Percentiles rank a stretch among this genome's conserved stretches.
phyloP scores from a whole-genome alignment of 2,329 filamentous ascomycete genomes.

The Hypoxylon sp. region DNA sequence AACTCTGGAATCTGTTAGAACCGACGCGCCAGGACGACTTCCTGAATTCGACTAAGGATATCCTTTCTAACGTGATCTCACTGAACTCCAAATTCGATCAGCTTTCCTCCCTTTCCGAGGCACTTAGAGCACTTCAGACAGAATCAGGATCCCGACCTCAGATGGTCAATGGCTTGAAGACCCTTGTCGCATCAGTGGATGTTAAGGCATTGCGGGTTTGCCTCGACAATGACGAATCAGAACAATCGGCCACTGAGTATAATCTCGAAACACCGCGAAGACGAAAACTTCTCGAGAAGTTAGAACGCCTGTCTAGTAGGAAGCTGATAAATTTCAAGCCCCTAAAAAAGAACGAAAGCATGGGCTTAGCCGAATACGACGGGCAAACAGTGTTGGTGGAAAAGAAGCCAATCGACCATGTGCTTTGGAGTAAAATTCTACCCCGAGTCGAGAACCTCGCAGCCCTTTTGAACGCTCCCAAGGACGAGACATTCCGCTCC shows the following conservation, averaged over 20 bases:
- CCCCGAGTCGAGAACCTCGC: constrained; percentile 9
- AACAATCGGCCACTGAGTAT: not conserved
- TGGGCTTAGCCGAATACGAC: constrained; percentile 6
- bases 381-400: not conserved
- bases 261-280: not conserved
- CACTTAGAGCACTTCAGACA: not conserved
- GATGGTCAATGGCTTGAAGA: not conserved
- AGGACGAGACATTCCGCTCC: constrained; percentile 9
- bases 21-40: constrained; percentile 9
- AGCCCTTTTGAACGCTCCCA: constrained; percentile 6
- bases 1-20: constrained; percentile 8
- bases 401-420: not conserved
- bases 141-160: not conserved
- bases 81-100: constrained; percentile 14
- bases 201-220: constrained; percentile 9
- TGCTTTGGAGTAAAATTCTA: constrained; percentile 9
- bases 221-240: constrained; percentile 9
- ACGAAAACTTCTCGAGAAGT: constrained; percentile 4
- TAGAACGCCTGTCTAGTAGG: constrained; percentile 2
- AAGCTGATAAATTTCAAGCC: constrained; percentile 4
- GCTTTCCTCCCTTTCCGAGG: constrained; percentile 7
- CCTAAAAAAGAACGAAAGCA: constrained; percentile 3
- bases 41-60: constrained; percentile 10
- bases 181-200: not conserved
- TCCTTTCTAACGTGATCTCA: constrained; percentile 4